Evolutionary conservation across 768 basidiomycete genomes (phyloP).

Genomic region (Cubamyces sp.): DNA sequence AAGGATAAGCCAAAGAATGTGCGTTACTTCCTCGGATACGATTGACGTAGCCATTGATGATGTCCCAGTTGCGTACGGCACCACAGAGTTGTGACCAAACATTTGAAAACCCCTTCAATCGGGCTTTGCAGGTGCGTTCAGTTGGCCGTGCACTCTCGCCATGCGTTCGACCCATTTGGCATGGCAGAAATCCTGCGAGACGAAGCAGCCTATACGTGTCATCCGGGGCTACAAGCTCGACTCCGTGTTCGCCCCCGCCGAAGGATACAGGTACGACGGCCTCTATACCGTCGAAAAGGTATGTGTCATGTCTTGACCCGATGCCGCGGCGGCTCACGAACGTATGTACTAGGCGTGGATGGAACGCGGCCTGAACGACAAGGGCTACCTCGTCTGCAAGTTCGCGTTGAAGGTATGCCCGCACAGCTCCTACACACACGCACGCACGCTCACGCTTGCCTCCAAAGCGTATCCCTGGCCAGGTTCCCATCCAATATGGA

Average conservation of each 20-base stretch:
- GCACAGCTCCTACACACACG: not conserved
- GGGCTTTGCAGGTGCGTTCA: conserved; percentile 57
- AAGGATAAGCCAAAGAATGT: conserved; percentile 85
- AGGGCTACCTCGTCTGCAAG: conserved; percentile 83
- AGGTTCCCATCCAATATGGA: conserved; percentile 53
- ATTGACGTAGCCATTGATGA: conserved; percentile 2
- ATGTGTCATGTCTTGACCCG: not conserved
- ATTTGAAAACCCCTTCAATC: conserved; percentile 76
- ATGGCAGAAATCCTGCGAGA: conserved; percentile 72
- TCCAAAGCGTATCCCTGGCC: conserved; percentile 55
- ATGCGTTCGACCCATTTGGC: not conserved
- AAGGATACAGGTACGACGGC: conserved; percentile 93
- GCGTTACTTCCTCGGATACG: conserved; percentile 25
- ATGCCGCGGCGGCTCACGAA: not conserved
- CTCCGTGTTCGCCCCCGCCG: conserved; percentile 75
- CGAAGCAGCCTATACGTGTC: conserved; percentile 81
- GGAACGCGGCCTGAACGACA: conserved; percentile 67
- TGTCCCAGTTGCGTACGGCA: conserved; percentile 77
- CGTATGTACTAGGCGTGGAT: conserved; percentile 62
- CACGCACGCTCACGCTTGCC: not conserved
- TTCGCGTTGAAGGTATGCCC: conserved; percentile 74
- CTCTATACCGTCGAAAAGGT: conserved; percentile 81
- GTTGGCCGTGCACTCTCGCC: not conserved
- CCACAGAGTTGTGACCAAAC: conserved; percentile 84
- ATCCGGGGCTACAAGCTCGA: conserved; percentile 81